Evolutionary conservation across 257 asterid species (phyloP), one percentile per base, ranked within the genome.

Genomic region (Handroanthus guayacan): DNA sequence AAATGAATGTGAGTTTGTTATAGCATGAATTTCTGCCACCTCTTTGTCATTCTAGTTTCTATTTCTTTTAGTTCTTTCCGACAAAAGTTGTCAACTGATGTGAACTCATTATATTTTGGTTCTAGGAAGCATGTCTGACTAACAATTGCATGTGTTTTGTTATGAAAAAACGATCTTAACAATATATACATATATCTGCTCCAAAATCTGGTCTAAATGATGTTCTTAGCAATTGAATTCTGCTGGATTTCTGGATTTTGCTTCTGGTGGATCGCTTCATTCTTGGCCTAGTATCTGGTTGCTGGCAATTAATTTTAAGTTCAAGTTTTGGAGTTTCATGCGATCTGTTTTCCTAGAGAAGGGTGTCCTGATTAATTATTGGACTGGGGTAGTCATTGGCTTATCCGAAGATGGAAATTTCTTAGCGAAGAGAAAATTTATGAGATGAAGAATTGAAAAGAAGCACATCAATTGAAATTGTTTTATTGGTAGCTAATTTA

Each of bases 1-100:
- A 92, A 84, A 84, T 84, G 84, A 86, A 91, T 82, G 99, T 95
- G 83, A 90, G 99, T 86, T 80, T 82, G 62, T 47, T 34, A 68
- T 43, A 20, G 14, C 39, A 55, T 67, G 77, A 75, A 62, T 58
- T 57, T 58, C 64, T 65, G 10, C 56, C 48, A 57, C 78, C 63
- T 66, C 75, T 43, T 18, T 74, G 13, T 67, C 43, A 55, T 68
- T 76, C 62, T 36, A 38, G 52, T 58, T 20, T 66, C 45, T 72
- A 52, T 62, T 67, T 68, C 31, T 66, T 70, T 50, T 25, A 25
- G 31, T 25, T 25, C 31, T 25, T 36, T 43, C 67, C 36, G 36
- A 34, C 5, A 39, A 41, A 62, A 48, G n/a, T 17, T 43, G 61
- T 51, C 43, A 9, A 39, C 25, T 60, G 43, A 55, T 69, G 20